These are phyloP conservation scores for Aspergillus sclerotialis DNA, from an alignment of 2,329 filamentous ascomycete genomes.

Conservation along the genomic window DNA sequence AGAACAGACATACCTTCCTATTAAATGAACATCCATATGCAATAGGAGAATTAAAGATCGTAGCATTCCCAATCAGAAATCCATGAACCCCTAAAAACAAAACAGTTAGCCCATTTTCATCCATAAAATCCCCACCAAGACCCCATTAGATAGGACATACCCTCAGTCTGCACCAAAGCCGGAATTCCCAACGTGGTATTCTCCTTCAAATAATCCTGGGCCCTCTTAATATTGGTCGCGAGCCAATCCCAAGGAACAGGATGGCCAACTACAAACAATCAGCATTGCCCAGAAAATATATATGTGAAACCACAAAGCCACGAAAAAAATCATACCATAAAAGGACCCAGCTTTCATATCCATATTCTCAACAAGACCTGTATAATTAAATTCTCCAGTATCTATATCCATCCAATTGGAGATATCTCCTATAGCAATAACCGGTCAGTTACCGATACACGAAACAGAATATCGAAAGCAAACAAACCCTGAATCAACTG, in stretches of 20 bases:
- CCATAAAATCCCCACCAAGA: too few species aligned
- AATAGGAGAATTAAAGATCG: conserved; percentile 73
- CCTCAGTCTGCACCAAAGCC: conserved; percentile 66
- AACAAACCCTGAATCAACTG: conserved; percentile 54
- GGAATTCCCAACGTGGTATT: conserved; percentile 65
- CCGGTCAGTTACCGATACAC: too few species aligned
- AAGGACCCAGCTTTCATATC: conserved; percentile 59
- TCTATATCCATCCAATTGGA: conserved; percentile 67
- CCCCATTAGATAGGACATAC: too few species aligned
- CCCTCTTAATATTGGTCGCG: conserved; percentile 55
- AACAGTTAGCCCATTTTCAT: too few species aligned
- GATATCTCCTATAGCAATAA: conserved; percentile 52
- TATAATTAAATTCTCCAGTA: conserved; percentile 59
- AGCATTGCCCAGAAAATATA: not conserved
- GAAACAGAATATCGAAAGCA: not conserved
- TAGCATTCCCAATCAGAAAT: conserved; percentile 64
- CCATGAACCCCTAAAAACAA: conserved; percentile 51
- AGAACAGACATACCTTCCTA: conserved; percentile 32
- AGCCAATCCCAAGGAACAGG: conserved; percentile 59
- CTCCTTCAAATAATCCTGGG: conserved; percentile 62
- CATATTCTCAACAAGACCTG: conserved; percentile 62
- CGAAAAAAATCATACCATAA: conserved; percentile 38
- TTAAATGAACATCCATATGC: conserved; percentile 67
- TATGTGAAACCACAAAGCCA: not conserved
- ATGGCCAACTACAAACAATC: conserved; percentile 49